Percentiles rank a stretch among this genome's conserved stretches.
These are phyloP conservation scores for Hirschioporus abietinus DNA, from an alignment of 768 basidiomycete genomes.

Conservation along the genomic window DNA sequence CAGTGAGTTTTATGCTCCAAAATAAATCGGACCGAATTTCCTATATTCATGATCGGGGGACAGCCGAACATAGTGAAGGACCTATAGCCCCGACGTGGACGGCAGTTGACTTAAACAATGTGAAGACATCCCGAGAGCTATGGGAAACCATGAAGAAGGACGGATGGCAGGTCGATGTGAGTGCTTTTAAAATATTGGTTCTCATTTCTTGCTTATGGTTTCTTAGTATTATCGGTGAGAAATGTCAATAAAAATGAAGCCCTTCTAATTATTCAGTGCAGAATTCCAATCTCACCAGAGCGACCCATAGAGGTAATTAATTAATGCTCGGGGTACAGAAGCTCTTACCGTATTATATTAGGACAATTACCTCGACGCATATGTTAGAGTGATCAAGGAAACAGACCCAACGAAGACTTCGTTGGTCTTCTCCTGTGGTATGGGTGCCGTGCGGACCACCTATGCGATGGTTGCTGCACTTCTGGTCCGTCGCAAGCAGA, in stretches of 20 bases:
- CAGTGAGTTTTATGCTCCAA: constrained; percentile 39
- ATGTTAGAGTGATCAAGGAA: constrained; percentile 71
- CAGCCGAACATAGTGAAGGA: constrained; percentile 59
- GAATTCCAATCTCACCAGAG: constrained; percentile 93
- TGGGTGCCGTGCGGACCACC: constrained; percentile 94
- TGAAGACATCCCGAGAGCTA: constrained; percentile 84
- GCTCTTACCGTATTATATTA: constrained; percentile 21
- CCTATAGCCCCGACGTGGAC: constrained; percentile 93
- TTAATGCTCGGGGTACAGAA: background rate
- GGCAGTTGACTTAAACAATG: constrained; percentile 72
- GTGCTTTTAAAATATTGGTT: constrained; percentile 17
- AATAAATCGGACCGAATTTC: background rate
- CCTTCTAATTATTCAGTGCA: constrained; percentile 22
- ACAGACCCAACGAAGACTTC: constrained; percentile 78
- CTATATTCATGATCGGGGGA: constrained; percentile 15
- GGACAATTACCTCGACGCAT: constrained; percentile 96
- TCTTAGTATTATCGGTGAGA: constrained; percentile 70
- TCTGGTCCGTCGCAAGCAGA: constrained; percentile 40
- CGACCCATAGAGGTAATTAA: constrained; percentile 75
- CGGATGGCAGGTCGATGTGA: constrained; percentile 90
- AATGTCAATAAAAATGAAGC: constrained; percentile 5
- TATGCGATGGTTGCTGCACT: constrained; percentile 78
- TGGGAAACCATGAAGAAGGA: constrained; percentile 73
- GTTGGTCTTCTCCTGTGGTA: constrained; percentile 92
- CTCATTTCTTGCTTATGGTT: constrained; percentile 6